These are phyloP conservation scores for Herpetomonas tarakana DNA, from an alignment of 208 protist species.

Conservation along the genomic window DNA sequence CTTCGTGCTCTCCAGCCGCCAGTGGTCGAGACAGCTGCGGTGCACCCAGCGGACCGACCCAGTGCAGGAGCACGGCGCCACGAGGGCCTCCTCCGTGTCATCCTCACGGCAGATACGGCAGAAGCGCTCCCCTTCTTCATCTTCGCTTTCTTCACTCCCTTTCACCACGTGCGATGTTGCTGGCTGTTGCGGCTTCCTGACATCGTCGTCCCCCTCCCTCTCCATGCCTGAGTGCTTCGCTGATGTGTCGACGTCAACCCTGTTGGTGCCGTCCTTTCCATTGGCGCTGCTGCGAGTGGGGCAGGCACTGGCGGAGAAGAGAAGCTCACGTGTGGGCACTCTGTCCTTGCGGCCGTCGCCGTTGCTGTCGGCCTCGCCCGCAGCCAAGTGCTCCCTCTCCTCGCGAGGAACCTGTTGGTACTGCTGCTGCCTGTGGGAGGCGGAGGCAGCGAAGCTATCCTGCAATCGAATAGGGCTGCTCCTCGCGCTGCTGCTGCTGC, in stretches of 20 bases:
- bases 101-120: conserved; percentile 79
- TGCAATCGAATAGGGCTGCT: not conserved
- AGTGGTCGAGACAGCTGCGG: conserved; percentile 69
- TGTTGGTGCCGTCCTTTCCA: too few relatives aligned
- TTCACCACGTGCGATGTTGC: not conserved
- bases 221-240: too few relatives aligned
- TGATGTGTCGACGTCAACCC: too few relatives aligned
- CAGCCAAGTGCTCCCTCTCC: too few relatives aligned
- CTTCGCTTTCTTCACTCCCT: conserved; percentile 17
- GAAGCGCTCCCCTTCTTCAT: conserved; percentile 53
- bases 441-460: not conserved
- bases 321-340: too few relatives aligned
- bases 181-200: not conserved
- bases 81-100: conserved; percentile 49
- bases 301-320: too few relatives aligned
- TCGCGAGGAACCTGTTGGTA: too few relatives aligned
- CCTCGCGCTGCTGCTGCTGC: not conserved
- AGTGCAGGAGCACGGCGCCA: conserved; percentile 70
- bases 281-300: too few relatives aligned
- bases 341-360: too few relatives aligned
- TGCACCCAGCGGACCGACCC: conserved; percentile 81
- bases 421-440: too few relatives aligned
- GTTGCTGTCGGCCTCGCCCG: too few relatives aligned
- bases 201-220: too few relatives aligned
- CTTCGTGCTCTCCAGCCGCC: conserved; percentile 71